Percentiles rank a stretch among this genome's conserved stretches.
Conservation (phyloP, 1,139 yeast species). For the Zygoascus hellenicus region DNA sequence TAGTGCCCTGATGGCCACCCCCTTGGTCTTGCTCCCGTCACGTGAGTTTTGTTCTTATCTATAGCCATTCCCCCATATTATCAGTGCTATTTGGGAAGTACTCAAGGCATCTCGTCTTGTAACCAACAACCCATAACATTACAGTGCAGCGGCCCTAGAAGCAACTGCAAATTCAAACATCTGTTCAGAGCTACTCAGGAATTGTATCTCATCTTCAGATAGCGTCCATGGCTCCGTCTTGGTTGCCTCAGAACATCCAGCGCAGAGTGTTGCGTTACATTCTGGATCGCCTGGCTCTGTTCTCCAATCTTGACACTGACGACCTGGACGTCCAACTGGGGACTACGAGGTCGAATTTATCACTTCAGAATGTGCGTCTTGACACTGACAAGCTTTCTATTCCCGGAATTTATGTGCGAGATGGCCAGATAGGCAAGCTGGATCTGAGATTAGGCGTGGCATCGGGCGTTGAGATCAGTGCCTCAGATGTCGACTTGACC, state of each 20-base stretch:
- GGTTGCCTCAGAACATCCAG: constrained; percentile 82
- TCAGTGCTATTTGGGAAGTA: too few species aligned
- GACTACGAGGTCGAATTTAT: constrained; percentile 44
- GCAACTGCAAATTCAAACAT: too few species aligned
- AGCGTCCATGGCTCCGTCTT: constrained; percentile 30
- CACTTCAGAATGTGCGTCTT: constrained; percentile 57
- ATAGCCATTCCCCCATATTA: too few species aligned
- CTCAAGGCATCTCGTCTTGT: too few species aligned
- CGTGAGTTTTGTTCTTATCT: neutral
- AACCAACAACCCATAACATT: too few species aligned
- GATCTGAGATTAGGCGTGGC: constrained; percentile 48
- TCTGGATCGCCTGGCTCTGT: constrained; percentile 73
- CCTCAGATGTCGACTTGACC: constrained; percentile 51
- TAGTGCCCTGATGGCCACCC: too few species aligned
- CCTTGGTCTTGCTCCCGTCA: neutral
- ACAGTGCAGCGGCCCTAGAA: too few species aligned
- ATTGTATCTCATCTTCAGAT: neutral
- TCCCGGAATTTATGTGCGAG: constrained; percentile 61
- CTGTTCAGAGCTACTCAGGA: too few species aligned
- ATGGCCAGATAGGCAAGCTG: constrained; percentile 55
- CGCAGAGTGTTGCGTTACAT: constrained; percentile 74
- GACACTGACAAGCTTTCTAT: constrained; percentile 64
- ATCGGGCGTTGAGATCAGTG: constrained; percentile 63
- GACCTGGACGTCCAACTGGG: constrained; percentile 76
- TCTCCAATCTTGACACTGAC: constrained; percentile 75